Base-by-base conservation (phyloP, 306 rosid species). In the Psophocarpus tetragonolobus region DNA sequence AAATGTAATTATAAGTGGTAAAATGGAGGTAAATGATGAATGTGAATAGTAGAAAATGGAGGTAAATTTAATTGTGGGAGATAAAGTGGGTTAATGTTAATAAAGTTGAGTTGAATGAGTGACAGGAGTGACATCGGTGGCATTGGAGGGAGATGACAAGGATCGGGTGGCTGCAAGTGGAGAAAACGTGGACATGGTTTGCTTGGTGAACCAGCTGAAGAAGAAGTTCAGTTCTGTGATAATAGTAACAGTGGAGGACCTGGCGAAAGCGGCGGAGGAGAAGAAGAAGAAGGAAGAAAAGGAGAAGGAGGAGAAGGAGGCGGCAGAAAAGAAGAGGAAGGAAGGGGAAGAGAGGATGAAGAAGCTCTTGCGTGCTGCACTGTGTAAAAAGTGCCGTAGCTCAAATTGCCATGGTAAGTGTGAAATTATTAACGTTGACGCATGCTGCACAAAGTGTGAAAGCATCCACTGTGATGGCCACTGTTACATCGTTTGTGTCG, bases 121-220 rank as follows among this genome's bases (percentile, higher is more conserved):
- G n/a, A n/a, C 80, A 83, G 88, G 93, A 50, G 89, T 89, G 70
- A 77, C 56, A 8, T 47, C 89, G 10, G 88, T 87, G 41, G 33
- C 81, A 10, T 11, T 89, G 10, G 84, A 81, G 14, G 91, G 89
- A 13, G 87, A 65, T 2, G 74, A 83, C 1, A 73, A 27, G 9
- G 88, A 83, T 64, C 38, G 44, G 0, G 50, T 89, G 73, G 86
- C 71, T 4, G 87, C 80, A 41, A 60, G 13, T 0, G 91, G 90
- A n/a, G 76, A 64, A 2, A 27, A 73, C 0, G 60, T 83, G 21
- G 75, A 86, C 58, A 12, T 35, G 6, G 18, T 80, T 35, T 72
- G 78, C 30, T 24, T 84, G 79, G 74, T 32, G 0, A 70, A 65
- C 45, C 5, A 6, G 36, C 74, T 86, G 18, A 73, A 54, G 77